These are phyloP conservation scores for Pseudonectria buxi DNA, from an alignment of 2,329 filamentous ascomycete species.

Conservation along the genomic window DNA sequence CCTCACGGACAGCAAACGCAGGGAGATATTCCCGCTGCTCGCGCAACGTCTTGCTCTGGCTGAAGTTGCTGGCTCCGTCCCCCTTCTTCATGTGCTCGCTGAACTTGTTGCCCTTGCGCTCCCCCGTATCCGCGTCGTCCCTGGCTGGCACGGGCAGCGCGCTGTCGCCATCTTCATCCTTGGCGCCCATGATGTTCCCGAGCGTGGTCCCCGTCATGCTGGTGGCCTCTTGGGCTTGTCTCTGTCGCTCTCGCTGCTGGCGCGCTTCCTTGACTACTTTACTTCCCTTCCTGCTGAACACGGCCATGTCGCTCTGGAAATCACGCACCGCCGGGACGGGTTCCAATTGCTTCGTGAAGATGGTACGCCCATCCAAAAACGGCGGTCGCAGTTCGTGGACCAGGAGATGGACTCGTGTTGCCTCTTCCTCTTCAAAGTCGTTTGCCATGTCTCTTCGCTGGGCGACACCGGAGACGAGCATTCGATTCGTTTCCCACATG, in stretches of 20 bases:
- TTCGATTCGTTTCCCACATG: constrained; percentile 97
- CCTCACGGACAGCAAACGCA: constrained; percentile 92
- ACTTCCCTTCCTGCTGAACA: constrained; percentile 93
- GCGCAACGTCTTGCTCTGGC: constrained; percentile 78
- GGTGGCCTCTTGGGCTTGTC: constrained; percentile 91
- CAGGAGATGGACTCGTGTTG: constrained; percentile 79
- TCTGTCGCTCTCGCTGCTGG: constrained; percentile 86
- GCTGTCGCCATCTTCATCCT: constrained; percentile 87
- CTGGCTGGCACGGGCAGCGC: constrained; percentile 71
- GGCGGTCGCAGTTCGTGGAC: constrained; percentile 92
- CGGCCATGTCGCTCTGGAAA: constrained; percentile 96
- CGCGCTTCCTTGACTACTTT: constrained; percentile 85
- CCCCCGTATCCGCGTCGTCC: constrained; percentile 53
- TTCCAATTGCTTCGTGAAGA: constrained; percentile 96
- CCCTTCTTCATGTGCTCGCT: constrained; percentile 82
- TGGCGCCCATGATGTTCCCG: constrained; percentile 92
- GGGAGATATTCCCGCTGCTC: constrained; percentile 92
- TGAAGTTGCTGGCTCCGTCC: constrained; percentile 84
- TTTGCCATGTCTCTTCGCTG: constrained; percentile 75
- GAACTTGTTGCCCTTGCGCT: constrained; percentile 61
- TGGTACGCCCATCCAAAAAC: constrained; percentile 87
- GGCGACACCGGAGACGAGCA: constrained; percentile 93
- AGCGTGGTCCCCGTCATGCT: constrained; percentile 86
- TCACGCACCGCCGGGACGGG: constrained; percentile 90
- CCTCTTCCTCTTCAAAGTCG: constrained; percentile 89